phyloP scores from a whole-genome alignment of 805 yeast genomes.

The Candida rishiriensis region DNA sequence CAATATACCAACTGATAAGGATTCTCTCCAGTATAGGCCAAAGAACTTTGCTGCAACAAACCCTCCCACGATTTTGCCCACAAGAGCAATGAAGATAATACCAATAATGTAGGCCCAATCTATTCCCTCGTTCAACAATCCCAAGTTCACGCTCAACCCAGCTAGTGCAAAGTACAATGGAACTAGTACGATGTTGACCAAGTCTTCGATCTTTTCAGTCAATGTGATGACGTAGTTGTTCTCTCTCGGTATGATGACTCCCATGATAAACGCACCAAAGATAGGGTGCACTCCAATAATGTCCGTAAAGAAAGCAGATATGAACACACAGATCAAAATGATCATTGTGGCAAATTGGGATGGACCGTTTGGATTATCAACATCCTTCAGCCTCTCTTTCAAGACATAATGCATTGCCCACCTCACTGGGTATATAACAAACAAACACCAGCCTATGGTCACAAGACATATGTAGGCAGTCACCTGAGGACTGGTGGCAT shows the following conservation, averaged over 20 bases:
- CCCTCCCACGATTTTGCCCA: slow-evolving; percentile 68
- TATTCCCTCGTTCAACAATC: slow-evolving; percentile 54
- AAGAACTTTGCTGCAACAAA: slow-evolving; percentile 54
- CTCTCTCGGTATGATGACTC: slow-evolving; percentile 72
- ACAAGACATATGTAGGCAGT: slow-evolving; percentile 66
- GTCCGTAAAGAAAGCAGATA: slow-evolving; percentile 74
- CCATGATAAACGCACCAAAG: slow-evolving; percentile 79
- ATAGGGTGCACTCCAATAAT: slow-evolving; percentile 84
- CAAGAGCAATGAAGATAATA: slow-evolving; percentile 59
- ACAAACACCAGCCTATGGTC: slow-evolving; percentile 64
- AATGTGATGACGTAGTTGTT: slow-evolving; percentile 65
- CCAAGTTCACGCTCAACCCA: slow-evolving; percentile 67
- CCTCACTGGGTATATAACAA: slow-evolving; percentile 55
- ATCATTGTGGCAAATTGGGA: slow-evolving; percentile 56
- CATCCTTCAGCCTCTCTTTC: slow-evolving; percentile 34
- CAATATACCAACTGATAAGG: slow-evolving; percentile 69
- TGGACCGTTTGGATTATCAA: slow-evolving; percentile 57
- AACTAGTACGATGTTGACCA: slow-evolving; percentile 64
- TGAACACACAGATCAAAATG: slow-evolving; percentile 51
- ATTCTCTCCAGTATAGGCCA: slow-evolving; percentile 69
- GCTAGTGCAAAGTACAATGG: slow-evolving; percentile 81
- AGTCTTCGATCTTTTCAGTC: slow-evolving; percentile 73
- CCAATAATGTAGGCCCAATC: slow-evolving; percentile 80
- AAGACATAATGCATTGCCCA: slow-evolving; percentile 42
- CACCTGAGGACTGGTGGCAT: slow-evolving; percentile 61